Conservation (phyloP, 805 yeast genomes). For the Nakazawaea laoshanensis region DNA sequence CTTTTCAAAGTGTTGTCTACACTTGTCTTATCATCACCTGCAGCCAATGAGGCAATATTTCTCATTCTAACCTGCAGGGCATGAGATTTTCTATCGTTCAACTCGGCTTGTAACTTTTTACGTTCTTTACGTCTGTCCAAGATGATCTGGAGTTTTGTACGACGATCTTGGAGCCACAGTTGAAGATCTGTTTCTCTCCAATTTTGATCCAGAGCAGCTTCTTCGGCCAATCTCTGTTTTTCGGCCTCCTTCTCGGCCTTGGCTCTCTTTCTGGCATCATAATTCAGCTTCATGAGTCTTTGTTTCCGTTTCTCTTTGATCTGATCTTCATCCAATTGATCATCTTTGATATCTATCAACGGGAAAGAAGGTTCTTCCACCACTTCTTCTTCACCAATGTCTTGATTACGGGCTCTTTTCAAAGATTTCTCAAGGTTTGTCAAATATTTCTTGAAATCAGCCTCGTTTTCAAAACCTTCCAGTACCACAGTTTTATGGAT, state of each 20-base stretch:
- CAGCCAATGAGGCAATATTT: slow-evolving; percentile 77
- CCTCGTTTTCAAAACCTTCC: slow-evolving; percentile 74
- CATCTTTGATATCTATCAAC: slow-evolving; percentile 77
- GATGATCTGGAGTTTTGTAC: slow-evolving; percentile 50
- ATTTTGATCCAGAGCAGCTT: slow-evolving; percentile 55
- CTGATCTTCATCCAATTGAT: slow-evolving; percentile 69
- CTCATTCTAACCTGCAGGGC: slow-evolving; percentile 94
- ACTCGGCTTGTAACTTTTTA: slow-evolving; percentile 60
- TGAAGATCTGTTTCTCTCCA: slow-evolving; percentile 71
- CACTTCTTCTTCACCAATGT: slow-evolving; percentile 48
- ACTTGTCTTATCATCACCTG: slow-evolving; percentile 39
- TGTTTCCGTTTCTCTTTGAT: slow-evolving; percentile 84
- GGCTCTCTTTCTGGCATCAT: slow-evolving; percentile 80
- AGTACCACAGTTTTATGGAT: slow-evolving; percentile 46
- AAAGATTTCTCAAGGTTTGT: slow-evolving; percentile 58
- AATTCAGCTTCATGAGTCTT: slow-evolving; percentile 72
- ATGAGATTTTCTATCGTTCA: slow-evolving; percentile 80
- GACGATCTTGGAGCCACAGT: slow-evolving; percentile 73
- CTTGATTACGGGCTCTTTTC: slow-evolving; percentile 57
- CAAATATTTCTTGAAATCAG: slow-evolving; percentile 62
- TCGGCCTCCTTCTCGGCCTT: slow-evolving; percentile 70
- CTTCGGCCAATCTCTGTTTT: slow-evolving; percentile 48
- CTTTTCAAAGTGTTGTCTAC: slow-evolving; percentile 18
- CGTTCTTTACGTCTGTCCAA: slow-evolving; percentile 60
- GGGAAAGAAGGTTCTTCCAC: slow-evolving; percentile 56